Base-by-base conservation (phyloP, 768 basidiomycete species). In the Clitopilus hobsonii region DNA sequence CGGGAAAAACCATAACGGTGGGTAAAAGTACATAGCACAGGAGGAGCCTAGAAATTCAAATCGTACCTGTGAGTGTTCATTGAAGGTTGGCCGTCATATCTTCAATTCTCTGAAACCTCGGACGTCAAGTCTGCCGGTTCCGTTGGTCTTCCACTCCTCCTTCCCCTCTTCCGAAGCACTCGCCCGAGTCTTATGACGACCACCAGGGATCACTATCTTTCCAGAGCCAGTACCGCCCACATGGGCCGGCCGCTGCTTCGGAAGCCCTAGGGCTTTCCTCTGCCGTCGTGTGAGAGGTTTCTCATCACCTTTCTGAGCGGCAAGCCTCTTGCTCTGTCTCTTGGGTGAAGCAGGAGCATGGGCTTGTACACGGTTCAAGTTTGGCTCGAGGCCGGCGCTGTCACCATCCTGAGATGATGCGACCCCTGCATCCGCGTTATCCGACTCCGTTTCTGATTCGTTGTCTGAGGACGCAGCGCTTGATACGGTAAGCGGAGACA, bases 71-170 rank as follows among this genome's bases (percentile, higher is more conserved):
- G 16, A 16, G 30, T 32, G 30, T 32, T 32, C 16, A 16, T 7
- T 7, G 30, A 32, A 32, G 20, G 32, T 23, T 36, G 22, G 13
- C 41, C 53, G 29, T 63, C 52, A 78, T 58, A 90, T 90, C 79
- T 80, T 87, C 67, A 90, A 67, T 71, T 90, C 89, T 60, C 87
- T 73, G 68, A 90, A 90, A 52, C 88, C 88, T 52, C 88, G 75
- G 52, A 90, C 87, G 66, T 90, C 88, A 56, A 90, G 67, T 62
- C 88, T 72, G 51, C 88, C 88, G 27, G 81, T 79, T 58, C 88
- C 88, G 68, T 86, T 90, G 67, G 70, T 76, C 63, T 69, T 72
- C 88, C 88, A 89, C 61, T 76, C 74, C 52, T 61, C 67, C 25
- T 60, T 68, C 6, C 32, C 65, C 26, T 49, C 74, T 13, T 69